Percentiles rank a stretch among this genome's conserved stretches.
Evolutionary conservation across 805 yeast genomes (phyloP).

Genomic region (Ogataea nitratoaversa): DNA sequence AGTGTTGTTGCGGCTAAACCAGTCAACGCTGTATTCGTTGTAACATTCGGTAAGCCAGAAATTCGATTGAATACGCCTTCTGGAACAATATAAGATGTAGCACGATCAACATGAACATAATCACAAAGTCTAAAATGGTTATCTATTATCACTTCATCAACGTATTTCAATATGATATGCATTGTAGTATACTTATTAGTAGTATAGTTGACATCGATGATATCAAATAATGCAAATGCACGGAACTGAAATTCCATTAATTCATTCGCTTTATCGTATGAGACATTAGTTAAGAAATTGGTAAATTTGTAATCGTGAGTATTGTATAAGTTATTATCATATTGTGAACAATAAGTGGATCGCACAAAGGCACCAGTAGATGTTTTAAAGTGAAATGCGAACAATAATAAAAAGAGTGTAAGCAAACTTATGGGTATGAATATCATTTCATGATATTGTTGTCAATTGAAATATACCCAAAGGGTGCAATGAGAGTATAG

Average conservation of each 20-base stretch:
- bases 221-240: conserved; percentile 19
- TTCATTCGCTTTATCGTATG: conserved; percentile 11
- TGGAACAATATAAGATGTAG: conserved; percentile 11
- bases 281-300: conserved; percentile 17
- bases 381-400: too few species aligned
- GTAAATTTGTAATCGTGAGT: conserved; percentile 12
- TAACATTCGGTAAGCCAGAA: neutral
- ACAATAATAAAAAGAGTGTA: too few species aligned
- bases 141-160: conserved; percentile 38
- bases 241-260: conserved; percentile 15
- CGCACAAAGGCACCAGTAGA: too few species aligned
- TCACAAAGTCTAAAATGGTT: conserved; percentile 42
- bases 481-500: too few species aligned
- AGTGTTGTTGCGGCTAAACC: neutral
- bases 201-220: conserved; percentile 40
- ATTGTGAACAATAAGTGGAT: too few species aligned
- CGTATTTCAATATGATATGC: conserved; percentile 40
- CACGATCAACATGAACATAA: conserved; percentile 18
- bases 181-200: conserved; percentile 48
- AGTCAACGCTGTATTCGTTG: neutral
- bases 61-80: conserved; percentile 14
- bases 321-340: too few species aligned
- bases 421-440: too few species aligned
- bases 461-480: too few species aligned
- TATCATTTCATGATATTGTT: too few species aligned